A percentile compares a stretch with the other conserved stretches of the same genome.
Conservation (phyloP, 2,329 filamentous ascomycete genomes). For the Hypoxylon sp. region DNA sequence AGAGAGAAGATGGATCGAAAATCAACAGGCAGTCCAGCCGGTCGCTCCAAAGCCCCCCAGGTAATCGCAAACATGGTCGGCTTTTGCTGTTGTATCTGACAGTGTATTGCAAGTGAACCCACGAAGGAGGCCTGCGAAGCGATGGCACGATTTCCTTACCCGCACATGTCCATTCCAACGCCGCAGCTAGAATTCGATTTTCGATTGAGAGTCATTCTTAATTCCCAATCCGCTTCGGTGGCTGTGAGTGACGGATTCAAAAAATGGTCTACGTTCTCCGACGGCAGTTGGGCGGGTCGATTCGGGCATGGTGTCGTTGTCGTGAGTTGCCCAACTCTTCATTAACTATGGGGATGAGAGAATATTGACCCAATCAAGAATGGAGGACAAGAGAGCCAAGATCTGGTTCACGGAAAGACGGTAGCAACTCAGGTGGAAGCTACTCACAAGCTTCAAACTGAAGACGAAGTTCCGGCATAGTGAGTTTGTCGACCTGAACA, state of each 20-base stretch:
- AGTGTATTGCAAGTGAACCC: constrained; percentile 19
- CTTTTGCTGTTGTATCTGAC: constrained; percentile 19
- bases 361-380: constrained; percentile 39
- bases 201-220: constrained; percentile 49
- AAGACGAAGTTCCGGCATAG: constrained; percentile 49
- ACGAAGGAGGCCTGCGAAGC: constrained; percentile 26
- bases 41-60: constrained; percentile 1
- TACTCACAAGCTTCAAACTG: constrained; percentile 47
- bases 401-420: constrained; percentile 42
- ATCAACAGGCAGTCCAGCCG: constrained; percentile 21
- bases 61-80: constrained; percentile 10
- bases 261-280: constrained; percentile 48
- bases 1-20: constrained; percentile 44
- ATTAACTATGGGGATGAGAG: background rate
- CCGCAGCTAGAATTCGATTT: constrained; percentile 49
- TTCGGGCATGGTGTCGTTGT: constrained; percentile 48
- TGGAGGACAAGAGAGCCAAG: constrained; percentile 50
- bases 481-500: constrained; percentile 31
- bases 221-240: constrained; percentile 47
- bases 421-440: constrained; percentile 48
- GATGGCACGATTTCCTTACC: constrained; percentile 42
- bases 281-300: constrained; percentile 49
- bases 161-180: constrained; percentile 46
- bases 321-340: constrained; percentile 35
- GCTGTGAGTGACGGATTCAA: constrained; percentile 47